phyloP scores from a whole-genome alignment of 2,329 filamentous ascomycete genomes.

The Catunica adiposa region DNA sequence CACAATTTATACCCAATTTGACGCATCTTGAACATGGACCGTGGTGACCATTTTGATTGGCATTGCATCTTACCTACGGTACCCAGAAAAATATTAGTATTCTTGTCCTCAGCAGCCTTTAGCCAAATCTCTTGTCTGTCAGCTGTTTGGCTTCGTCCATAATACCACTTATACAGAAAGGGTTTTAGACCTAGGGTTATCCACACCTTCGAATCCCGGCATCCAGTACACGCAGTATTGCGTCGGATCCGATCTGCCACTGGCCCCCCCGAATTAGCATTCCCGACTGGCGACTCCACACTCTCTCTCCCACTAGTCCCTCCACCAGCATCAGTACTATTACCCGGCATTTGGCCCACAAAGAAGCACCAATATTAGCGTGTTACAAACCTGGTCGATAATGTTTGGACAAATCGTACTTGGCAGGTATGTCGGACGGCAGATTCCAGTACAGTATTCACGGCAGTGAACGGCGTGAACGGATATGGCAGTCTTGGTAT shows the following conservation, averaged over 20 bases:
- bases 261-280: not conserved
- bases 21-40: conserved; percentile 28
- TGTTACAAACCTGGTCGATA: no score
- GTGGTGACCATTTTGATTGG: conserved; percentile 23
- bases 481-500: no score
- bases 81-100: not conserved
- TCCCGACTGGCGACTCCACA: not conserved
- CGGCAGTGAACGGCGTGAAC: no score
- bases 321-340: not conserved
- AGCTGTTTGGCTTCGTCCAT: no score
- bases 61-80: conserved; percentile 29
- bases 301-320: not conserved
- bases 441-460: no score
- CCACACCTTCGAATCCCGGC: conserved; percentile 18
- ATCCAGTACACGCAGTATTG: conserved; percentile 21
- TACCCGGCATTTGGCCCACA: not conserved
- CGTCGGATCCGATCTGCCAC: conserved; percentile 18
- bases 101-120: not conserved
- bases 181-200: not conserved
- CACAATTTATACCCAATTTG: conserved; percentile 28
- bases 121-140: not conserved
- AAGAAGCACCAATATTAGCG: no score
- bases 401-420: no score
- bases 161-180: no score
- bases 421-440: no score